These are phyloP conservation scores for Pelargonium australe DNA, from an alignment of 441 rosid genomes.

Conservation along the genomic window DNA sequence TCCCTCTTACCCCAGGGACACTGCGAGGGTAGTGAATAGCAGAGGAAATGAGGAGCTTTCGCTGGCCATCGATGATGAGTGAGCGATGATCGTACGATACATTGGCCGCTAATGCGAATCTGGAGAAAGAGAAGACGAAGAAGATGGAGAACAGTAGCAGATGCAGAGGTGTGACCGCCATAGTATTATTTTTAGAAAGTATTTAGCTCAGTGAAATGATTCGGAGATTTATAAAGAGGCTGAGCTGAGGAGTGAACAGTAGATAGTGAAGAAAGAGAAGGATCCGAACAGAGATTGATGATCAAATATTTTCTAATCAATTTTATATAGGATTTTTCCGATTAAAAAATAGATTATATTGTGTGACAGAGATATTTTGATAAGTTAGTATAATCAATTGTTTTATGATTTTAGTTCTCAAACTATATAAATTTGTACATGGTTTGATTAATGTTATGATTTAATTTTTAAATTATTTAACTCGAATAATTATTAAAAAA, in stretches of 20 bases:
- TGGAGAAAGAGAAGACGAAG: constrained; percentile 17
- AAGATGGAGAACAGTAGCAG: background rate
- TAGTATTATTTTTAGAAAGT: background rate
- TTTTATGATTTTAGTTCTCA: no score
- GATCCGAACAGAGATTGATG: background rate
- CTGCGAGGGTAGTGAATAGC: constrained; percentile 97
- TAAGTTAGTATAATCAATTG: no score
- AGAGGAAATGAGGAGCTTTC: constrained; percentile 85
- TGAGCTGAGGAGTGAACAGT: background rate
- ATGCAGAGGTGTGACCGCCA: background rate
- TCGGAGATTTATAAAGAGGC: background rate
- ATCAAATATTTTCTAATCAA: background rate
- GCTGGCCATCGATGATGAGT: constrained; percentile 60
- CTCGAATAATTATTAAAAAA: no score
- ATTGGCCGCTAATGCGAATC: constrained; percentile 30
- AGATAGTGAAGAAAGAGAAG: background rate
- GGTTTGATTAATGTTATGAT: no score
- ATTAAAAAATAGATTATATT: no score
- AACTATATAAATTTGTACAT: no score
- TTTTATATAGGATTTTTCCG: no score
- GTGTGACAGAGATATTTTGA: no score
- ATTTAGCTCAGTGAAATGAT: background rate
- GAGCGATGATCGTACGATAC: constrained; percentile 79
- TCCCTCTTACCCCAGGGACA: constrained; percentile 62
- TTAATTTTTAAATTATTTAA: no score